phyloP scores from a whole-genome alignment of 1,139 yeast species.

The Protomyces inundatus region DNA sequence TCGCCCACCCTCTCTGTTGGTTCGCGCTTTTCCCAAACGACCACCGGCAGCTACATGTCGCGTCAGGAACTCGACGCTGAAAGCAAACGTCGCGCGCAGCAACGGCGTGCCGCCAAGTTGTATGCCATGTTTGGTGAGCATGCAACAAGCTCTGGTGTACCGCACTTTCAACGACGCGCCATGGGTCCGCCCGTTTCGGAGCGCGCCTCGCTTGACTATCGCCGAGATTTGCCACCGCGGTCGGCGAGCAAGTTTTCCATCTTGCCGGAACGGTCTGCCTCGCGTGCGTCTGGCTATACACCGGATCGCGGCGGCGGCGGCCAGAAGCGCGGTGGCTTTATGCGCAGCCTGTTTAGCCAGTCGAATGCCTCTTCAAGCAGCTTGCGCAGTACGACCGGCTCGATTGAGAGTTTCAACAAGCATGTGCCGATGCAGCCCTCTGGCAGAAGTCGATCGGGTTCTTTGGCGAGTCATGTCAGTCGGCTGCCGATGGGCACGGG shows the following conservation, averaged over 20 bases:
- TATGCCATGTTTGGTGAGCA: constrained; percentile 26
- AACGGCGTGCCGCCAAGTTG: constrained; percentile 19
- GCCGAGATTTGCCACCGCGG: neutral
- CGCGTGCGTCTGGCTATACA: neutral
- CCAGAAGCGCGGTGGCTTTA: neutral
- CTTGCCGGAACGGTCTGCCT: neutral
- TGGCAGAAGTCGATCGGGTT: neutral
- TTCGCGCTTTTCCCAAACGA: neutral
- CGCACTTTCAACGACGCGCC: neutral
- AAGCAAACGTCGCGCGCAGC: constrained; percentile 6
- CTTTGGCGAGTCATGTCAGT: neutral
- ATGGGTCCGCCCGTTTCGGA: neutral
- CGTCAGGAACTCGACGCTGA: constrained; percentile 15
- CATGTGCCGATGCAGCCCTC: neutral
- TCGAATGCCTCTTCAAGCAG: neutral
- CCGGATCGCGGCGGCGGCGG: neutral
- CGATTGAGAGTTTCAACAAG: neutral
- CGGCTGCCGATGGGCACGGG: neutral
- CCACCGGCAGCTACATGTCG: neutral
- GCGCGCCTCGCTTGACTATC: neutral
- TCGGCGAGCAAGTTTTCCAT: neutral
- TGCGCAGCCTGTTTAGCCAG: neutral
- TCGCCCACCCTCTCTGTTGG: neutral
- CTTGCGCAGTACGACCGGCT: neutral
- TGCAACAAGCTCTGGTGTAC: neutral